Percentiles rank a stretch among this genome's conserved stretches.
These are phyloP conservation scores for Dothiorella sarmentorum DNA, from an alignment of 2,329 filamentous ascomycete species.

Conservation along the genomic window DNA sequence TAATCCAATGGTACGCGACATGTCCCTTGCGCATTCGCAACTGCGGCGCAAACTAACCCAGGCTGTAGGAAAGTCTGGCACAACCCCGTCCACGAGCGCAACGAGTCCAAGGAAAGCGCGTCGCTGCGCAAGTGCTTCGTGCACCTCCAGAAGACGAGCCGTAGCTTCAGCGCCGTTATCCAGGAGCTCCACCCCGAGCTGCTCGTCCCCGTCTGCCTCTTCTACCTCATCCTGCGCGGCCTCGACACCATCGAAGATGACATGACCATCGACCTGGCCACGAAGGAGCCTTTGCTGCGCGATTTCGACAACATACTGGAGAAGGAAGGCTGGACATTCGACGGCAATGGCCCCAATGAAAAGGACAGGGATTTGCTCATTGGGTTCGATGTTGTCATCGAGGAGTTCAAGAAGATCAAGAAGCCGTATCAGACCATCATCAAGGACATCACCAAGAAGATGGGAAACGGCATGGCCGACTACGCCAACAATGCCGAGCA, in stretches of 20 bases:
- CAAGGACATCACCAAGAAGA: slow-evolving; percentile 85
- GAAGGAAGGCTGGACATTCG: slow-evolving; percentile 85
- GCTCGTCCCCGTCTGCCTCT: slow-evolving; percentile 80
- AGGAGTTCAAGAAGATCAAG: slow-evolving; percentile 86
- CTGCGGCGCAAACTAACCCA: slow-evolving; percentile 11
- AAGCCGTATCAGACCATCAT: slow-evolving; percentile 80
- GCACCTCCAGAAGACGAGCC: slow-evolving; percentile 81
- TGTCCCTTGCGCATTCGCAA: slow-evolving; percentile 7
- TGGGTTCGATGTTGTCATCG: slow-evolving; percentile 82
- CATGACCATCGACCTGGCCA: slow-evolving; percentile 79
- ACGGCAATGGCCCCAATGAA: slow-evolving; percentile 81
- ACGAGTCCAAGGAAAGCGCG: slow-evolving; percentile 69
- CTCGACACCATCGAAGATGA: slow-evolving; percentile 99
- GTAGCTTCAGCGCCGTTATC: slow-evolving; percentile 90
- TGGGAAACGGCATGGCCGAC: slow-evolving; percentile 99
- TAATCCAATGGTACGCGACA: slow-evolving; percentile 75
- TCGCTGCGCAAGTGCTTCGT: slow-evolving; percentile 80
- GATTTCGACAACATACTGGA: slow-evolving; percentile 77
- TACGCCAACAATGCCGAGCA: slow-evolving; percentile 81
- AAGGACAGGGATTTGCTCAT: slow-evolving; percentile 92
- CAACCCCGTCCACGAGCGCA: slow-evolving; percentile 82
- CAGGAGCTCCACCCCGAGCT: slow-evolving; percentile 94
- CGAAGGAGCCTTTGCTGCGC: slow-evolving; percentile 82
- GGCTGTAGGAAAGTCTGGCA: slow-evolving; percentile 85
- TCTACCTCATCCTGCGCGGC: slow-evolving; percentile 88